Evolutionary conservation across 1,139 yeast genomes (phyloP), one percentile per base, ranked within the genome.

Genomic region (Arxiozyma telluris): DNA sequence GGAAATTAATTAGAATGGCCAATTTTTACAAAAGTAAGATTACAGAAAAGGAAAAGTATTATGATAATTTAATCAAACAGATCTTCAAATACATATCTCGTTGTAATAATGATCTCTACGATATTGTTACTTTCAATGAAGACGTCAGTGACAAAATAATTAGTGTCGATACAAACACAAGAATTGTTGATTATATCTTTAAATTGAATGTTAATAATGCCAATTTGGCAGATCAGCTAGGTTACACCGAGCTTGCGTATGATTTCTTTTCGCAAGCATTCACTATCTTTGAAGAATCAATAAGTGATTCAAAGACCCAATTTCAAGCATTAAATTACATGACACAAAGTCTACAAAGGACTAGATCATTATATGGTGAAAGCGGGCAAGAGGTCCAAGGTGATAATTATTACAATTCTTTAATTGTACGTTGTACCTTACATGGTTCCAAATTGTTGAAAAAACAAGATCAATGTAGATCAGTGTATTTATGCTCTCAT

Each of bases 391-490:
- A 44, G 15, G 25, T 25, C 17, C 27, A 44, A 44, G 47, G n/a
- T 34, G 39, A 45, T 45, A 45, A 45, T 30, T 65, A 66, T 52
- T 91, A 87, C 68, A 94, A 89, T 62, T 79, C 82, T 9, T 74
- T 93, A 60, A 89, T 90, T 50, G 87, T 95, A 23, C 86, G 91
- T 66, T 78, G 93, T 54, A 89, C 97, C 1, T 72, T 91, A 50
- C 88, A 90, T 65, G 96, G 96, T 1, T 87, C 96, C 11, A 88
- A 88, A 67, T 76, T 93, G 54, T 77, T 93, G 65, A 89, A 88
- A 67, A 93, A 91, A 67, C 93, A 93, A 41, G 98, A 91, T 64
- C 98, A 91, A 69, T 91, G 98, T 67, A 81, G 97, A 23, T 84
- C 96, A 0, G 95, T 93, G 7, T 88, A 87, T 65, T 72, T 82